phyloP scores from a whole-genome alignment of 129 eudicot species.

The Tanacetum coccineum region DNA sequence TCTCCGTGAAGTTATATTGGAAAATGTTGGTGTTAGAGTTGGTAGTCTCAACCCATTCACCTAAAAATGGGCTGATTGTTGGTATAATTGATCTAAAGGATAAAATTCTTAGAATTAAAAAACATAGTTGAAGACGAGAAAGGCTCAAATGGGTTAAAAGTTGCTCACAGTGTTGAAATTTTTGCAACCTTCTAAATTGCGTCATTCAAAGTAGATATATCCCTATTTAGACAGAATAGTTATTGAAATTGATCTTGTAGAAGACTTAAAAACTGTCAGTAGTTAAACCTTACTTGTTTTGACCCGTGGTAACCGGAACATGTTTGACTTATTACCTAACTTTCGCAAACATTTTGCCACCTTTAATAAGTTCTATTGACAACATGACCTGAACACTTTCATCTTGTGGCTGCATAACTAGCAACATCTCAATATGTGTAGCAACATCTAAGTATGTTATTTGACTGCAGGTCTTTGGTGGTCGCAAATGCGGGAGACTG shows the following conservation, averaged over 20 bases:
- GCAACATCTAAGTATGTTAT: not conserved
- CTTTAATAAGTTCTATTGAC: not conserved
- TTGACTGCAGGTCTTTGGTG: constrained; percentile 69
- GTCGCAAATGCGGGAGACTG: constrained; percentile 99
- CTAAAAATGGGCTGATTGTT: not conserved
- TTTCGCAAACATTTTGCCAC: not conserved
- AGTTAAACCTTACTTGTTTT: not conserved
- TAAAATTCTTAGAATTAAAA: no score
- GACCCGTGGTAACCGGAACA: no score
- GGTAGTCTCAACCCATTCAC: not conserved
- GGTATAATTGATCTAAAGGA: not conserved
- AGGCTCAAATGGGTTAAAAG: not conserved
- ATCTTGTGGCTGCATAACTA: no score
- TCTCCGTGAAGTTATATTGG: not conserved
- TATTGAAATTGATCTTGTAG: no score
- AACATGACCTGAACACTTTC: no score
- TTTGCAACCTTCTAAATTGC: not conserved
- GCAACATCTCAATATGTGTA: no score
- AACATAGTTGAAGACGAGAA: no score
- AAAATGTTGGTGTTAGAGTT: not conserved
- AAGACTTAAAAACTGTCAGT: not conserved
- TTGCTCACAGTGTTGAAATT: no score
- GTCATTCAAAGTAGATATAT: not conserved
- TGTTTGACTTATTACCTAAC: not conserved
- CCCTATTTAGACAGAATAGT: no score